Base-by-base conservation (phyloP, 306 rosid genomes). In the Ceratonia siliqua region DNA sequence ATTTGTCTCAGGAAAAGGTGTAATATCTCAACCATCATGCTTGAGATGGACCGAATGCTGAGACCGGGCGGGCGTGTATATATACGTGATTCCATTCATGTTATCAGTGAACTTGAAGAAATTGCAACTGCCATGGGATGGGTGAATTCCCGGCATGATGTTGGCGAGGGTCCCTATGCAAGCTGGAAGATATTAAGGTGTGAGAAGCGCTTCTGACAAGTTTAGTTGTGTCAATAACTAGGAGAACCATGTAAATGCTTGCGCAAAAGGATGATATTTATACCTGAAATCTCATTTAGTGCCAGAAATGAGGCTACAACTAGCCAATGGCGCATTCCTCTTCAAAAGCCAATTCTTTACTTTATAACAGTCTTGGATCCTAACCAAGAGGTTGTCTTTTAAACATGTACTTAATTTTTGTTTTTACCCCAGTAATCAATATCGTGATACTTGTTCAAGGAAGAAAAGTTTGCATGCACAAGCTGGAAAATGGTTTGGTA, bases 131-230 rank as follows among this genome's bases (percentile, higher is more conserved):
- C 92, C 68, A 45, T 91, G 73, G 96, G 96, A 57, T 94, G 97
- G 97, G 73, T 78, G 61, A 76, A 53, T 22, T 53, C 78, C 21
- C 75, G 68, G 27, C 81, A 83, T 43, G 92, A 87, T 36, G 88
- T 96, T 2, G 84, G 90, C n/a, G 98, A 94, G 82, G 98, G 97
- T 45, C 97, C 98, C 12, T 86, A 85, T 62, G 86, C 96, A 64
- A 92, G 96, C 58, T 80, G 84, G 91, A 94, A 82, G 89, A 80
- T 94, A 82, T 80, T 94, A 63, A 80, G 89, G 17, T 62, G 86
- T 14, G 96, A 91, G 50, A 94, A 94, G 82, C 82, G 83, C 36
- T 79, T 91, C 76, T 86, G 76, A 88, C 65, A 32, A 28, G 58
- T 78, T 67, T 30, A 54, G 35, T 70, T 21, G 80, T 43, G 56